Percentiles rank a stretch among this genome's conserved stretches.
Conservation (phyloP, 495 filamentous ascomycete species). For the Bacidia rubella region DNA sequence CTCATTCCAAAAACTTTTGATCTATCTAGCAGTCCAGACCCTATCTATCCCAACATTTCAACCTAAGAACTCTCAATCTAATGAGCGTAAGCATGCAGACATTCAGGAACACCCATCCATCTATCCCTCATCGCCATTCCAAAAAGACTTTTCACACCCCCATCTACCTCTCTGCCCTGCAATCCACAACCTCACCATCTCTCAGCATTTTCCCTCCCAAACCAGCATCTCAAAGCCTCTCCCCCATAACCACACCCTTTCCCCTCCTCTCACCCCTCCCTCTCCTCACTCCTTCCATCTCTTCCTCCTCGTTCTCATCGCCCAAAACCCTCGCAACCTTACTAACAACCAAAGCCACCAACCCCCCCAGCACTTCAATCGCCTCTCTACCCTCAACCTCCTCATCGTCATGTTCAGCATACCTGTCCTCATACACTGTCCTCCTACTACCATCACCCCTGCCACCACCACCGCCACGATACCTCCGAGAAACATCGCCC, state of each 20-base stretch:
- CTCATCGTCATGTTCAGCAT: background rate
- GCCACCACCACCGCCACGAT: background rate
- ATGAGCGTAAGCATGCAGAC: no score
- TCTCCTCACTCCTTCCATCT: background rate
- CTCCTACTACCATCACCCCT: background rate
- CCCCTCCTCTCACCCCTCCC: background rate
- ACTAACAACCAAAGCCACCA: background rate
- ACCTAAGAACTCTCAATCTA: no score
- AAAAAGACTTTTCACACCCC: no score
- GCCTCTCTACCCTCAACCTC: background rate
- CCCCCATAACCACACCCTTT: background rate
- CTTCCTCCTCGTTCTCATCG: background rate
- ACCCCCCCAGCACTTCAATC: background rate
- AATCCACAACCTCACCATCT: no score
- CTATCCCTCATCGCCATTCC: no score
- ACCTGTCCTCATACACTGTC: background rate
- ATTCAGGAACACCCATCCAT: no score
- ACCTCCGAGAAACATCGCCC: no score
- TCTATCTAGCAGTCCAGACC: no score
- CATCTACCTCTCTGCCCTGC: no score
- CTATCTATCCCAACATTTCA: no score
- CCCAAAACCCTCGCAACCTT: background rate
- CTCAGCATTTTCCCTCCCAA: no score
- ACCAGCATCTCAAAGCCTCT: background rate
- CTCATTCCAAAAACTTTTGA: no score